Conservation (phyloP, 805 yeast species). For the Pichia scutulata region DNA sequence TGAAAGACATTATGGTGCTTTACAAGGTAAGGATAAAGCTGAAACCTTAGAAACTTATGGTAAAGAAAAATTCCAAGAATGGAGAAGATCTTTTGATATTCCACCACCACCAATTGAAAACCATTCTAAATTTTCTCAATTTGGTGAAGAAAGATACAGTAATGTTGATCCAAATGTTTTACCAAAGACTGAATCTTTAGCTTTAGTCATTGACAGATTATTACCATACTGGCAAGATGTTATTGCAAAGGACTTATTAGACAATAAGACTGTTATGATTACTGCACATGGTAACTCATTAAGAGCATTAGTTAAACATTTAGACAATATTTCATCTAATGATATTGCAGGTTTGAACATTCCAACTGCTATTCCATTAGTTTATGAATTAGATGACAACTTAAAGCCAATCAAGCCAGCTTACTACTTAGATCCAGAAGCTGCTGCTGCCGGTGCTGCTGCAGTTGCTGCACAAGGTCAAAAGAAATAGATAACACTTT, state of each 20-base stretch:
- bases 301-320: constrained; percentile 93
- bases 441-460: constrained; percentile 99
- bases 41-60: constrained; percentile 84
- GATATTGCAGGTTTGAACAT: constrained; percentile 93
- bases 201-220: constrained; percentile 91
- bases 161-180: constrained; percentile 78
- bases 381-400: constrained; percentile 83
- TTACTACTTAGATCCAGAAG: constrained; percentile 98
- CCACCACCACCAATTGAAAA: constrained; percentile 89
- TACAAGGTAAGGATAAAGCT: constrained; percentile 98
- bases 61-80: constrained; percentile 85
- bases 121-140: constrained; percentile 75
- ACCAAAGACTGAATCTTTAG: constrained; percentile 92
- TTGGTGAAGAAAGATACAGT: constrained; percentile 75
- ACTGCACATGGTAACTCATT: constrained; percentile 99
- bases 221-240: constrained; percentile 96
- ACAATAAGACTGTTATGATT: constrained; percentile 82
- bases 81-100: constrained; percentile 96
- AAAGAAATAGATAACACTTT: constrained; percentile 38
- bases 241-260: constrained; percentile 75
- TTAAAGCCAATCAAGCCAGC: constrained; percentile 88
- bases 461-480: constrained; percentile 97
- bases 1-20: constrained; percentile 98
- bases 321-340: constrained; percentile 85
- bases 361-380: constrained; percentile 98